Conservation (phyloP, 768 basidiomycete genomes). For the Calocybe gangraenosa region DNA sequence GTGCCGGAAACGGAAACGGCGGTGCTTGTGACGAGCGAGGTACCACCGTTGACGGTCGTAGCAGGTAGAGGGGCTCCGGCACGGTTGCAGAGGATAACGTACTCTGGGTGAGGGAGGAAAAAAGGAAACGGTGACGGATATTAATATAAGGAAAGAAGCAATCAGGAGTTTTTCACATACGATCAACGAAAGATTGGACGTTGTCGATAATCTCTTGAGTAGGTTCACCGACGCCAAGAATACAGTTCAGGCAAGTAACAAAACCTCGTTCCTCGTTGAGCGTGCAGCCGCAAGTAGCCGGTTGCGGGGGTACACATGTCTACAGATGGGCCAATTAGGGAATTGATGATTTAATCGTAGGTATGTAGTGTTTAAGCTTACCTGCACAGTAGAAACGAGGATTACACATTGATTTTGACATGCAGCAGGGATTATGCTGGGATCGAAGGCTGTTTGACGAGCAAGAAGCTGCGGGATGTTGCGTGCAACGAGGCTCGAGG, state of each 20-base stretch:
- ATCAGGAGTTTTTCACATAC: conserved; percentile 3
- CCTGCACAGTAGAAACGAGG: conserved; percentile 3
- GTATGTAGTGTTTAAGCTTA: not conserved
- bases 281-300: conserved; percentile 9
- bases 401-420: conserved; percentile 3
- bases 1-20: too few relatives aligned
- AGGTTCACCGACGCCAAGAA: conserved; percentile 2
- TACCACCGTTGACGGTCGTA: conserved; percentile 10
- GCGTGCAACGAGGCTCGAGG: conserved; percentile 1
- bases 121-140: not conserved
- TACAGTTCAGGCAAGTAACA: conserved; percentile 13
- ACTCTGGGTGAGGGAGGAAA: conserved; percentile 6
- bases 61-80: conserved; percentile 11
- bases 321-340: not conserved
- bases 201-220: not conserved
- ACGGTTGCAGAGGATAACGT: conserved; percentile 4
- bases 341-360: not conserved
- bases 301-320: conserved; percentile 1
- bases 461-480: conserved; percentile 9
- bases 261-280: conserved; percentile 2
- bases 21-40: conserved; percentile 3
- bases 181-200: conserved; percentile 5
- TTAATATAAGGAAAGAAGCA: not conserved
- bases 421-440: conserved; percentile 5
- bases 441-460: conserved; percentile 11